Evolutionary conservation across 2,329 filamentous ascomycete genomes (phyloP), one percentile per base, ranked within the genome.

Genomic region (Aspergillaceae sp.): DNA sequence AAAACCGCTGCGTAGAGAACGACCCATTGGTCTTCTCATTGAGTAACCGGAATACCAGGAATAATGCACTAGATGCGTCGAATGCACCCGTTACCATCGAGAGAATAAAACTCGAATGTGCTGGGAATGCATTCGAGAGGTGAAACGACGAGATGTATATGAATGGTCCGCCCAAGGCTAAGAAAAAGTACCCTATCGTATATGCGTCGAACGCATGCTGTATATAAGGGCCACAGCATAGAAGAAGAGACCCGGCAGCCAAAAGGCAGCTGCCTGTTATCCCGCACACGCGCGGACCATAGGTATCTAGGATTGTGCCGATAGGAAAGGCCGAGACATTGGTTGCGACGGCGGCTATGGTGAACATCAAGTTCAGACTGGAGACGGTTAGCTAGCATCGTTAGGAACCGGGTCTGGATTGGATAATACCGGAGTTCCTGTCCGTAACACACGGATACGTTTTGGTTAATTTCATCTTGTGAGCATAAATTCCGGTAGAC

Each of bases 301-400:
- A 90, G 51, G 81, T 76, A 67, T 95, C 90, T 26, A 95, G 77
- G 40, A 94, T 84, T 2, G 87, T 86, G 40, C 90, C 90, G 7
- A 94, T 82, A 2, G 89, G 87, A 5, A 95, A 74, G 8, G 90
- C 89, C 36, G 82, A 87, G 8, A 94, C 84, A 58, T 95, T 95
- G 35, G 89, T 94, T 5, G 80, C 85, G 7, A 94, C 88, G 9
- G 88, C 89, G 8, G 89, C 89, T 36, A 89, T 78, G 4, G 88
- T 94, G 73, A 95, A 95, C 86, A 94, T 94, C 54, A 95, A 72
- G 64, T 95, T 95, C 47, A 95, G 76, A 48, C 74, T 75, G 43
- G 4, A 11, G 9, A 19, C 19, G 19, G 19, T 19, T 19, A 19
- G 19, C 19, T 19, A 19, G 19, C 19, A 19, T 19, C 19, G 19